Conservation (phyloP, 805 yeast species). For the Ogataea wickerhamii region DNA sequence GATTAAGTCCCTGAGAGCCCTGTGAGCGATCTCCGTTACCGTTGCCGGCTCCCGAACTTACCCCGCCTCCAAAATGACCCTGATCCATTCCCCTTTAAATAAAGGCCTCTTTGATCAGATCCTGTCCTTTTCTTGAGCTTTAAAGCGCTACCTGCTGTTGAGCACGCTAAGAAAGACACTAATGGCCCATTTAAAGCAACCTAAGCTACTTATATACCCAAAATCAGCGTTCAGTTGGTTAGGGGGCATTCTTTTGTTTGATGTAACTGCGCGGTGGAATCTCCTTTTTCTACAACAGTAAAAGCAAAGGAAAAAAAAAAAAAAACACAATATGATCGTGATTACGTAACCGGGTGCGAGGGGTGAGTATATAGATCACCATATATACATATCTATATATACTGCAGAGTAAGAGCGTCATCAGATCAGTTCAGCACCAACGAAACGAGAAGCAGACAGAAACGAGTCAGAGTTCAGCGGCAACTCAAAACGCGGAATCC, state of each 20-base stretch:
- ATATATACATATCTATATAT: too few species aligned
- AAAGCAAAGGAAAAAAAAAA: too few species aligned
- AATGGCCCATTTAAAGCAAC: too few species aligned
- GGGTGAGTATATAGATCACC: too few species aligned
- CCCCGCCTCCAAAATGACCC: conserved; percentile 16
- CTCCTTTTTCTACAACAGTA: too few species aligned
- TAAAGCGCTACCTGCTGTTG: too few species aligned
- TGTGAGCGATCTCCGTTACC: conserved; percentile 5
- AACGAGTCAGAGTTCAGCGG: conserved; percentile 10
- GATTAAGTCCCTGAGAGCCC: conserved; percentile 7
- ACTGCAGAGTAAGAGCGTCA: too few species aligned
- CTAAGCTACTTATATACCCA: too few species aligned
- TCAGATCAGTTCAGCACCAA: conserved; percentile 1
- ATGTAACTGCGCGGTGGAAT: conserved; percentile 1
- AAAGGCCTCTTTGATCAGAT: background rate
- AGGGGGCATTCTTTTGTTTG: conserved; percentile 1
- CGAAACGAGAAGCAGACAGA: conserved; percentile 10
- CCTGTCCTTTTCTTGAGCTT: background rate
- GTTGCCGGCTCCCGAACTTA: conserved; percentile 8
- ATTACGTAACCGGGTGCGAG: too few species aligned
- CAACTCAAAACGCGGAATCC: conserved; percentile 12
- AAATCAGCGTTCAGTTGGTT: too few species aligned
- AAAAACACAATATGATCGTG: too few species aligned
- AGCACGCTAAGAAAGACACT: too few species aligned
- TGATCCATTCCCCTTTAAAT: conserved; percentile 17